Percentiles rank a stretch among this genome's conserved stretches.
phyloP scores from a whole-genome alignment of 2,329 filamentous ascomycete genomes.

The Hortaea werneckii region DNA sequence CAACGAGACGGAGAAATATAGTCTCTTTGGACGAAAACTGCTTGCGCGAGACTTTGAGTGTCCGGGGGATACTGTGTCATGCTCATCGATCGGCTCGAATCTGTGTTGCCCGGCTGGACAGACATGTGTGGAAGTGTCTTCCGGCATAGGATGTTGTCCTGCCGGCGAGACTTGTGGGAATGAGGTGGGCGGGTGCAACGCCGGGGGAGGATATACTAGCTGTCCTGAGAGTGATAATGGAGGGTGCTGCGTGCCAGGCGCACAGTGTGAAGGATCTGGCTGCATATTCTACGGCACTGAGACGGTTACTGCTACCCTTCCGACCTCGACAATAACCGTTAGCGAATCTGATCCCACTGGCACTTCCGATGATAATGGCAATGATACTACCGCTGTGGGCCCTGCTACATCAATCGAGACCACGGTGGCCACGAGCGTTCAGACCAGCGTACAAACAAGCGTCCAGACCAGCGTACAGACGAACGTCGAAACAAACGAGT shows the following conservation, averaged over 20 bases:
- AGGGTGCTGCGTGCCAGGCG: conserved; percentile 67
- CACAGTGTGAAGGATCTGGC: conserved; percentile 57
- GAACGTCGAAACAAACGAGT: conserved; percentile 11
- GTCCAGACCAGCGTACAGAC: no score
- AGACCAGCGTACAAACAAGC: background rate
- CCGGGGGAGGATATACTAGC: conserved; percentile 47
- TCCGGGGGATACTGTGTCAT: conserved; percentile 55
- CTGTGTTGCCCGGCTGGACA: conserved; percentile 62
- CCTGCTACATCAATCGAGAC: background rate
- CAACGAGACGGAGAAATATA: conserved; percentile 7
- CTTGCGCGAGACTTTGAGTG: conserved; percentile 53
- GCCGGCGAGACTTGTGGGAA: conserved; percentile 54
- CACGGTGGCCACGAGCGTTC: background rate
- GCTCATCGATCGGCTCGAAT: conserved; percentile 55
- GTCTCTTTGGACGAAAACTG: conserved; percentile 21
- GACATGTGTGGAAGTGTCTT: conserved; percentile 51
- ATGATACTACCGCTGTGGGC: background rate
- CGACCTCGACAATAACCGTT: conserved; percentile 12
- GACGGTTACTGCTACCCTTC: conserved; percentile 19
- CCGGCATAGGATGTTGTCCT: conserved; percentile 67
- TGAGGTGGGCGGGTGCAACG: conserved; percentile 50
- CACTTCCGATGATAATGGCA: background rate
- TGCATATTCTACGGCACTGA: conserved; percentile 44
- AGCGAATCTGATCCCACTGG: background rate
- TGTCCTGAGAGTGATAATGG: conserved; percentile 58